Conservation (phyloP, 1,139 yeast genomes). For the Yamadazyma buinensis region DNA sequence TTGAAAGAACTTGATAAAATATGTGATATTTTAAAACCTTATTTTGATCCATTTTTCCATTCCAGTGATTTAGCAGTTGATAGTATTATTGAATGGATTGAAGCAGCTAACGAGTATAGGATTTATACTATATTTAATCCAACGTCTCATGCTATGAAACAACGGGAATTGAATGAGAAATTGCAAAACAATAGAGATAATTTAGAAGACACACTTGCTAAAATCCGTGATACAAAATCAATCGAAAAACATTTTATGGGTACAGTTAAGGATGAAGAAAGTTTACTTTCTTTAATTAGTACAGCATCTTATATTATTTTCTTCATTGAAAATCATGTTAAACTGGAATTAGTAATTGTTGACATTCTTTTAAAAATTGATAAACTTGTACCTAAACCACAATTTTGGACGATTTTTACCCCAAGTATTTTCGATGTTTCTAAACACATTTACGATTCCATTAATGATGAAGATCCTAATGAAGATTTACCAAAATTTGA, state of each 20-base stretch:
- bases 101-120: slow-evolving; percentile 29
- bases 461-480: slow-evolving; percentile 12
- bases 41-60: slow-evolving; percentile 19
- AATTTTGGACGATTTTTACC: slow-evolving; percentile 21
- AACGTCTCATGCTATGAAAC: slow-evolving; percentile 14
- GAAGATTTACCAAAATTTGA: slow-evolving; percentile 9
- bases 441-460: slow-evolving; percentile 11
- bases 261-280: slow-evolving; percentile 21
- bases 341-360: slow-evolving; percentile 21
- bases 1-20: slow-evolving; percentile 25
- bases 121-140: slow-evolving; percentile 16
- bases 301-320: slow-evolving; percentile 22
- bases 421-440: slow-evolving; percentile 14
- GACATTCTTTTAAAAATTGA: slow-evolving; percentile 27
- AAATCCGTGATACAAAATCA: slow-evolving; percentile 13
- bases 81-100: slow-evolving; percentile 23
- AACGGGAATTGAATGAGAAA: slow-evolving; percentile 16
- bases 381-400: slow-evolving; percentile 23
- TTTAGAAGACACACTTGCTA: slow-evolving; percentile 8
- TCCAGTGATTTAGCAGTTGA: slow-evolving; percentile 17
- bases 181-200: slow-evolving; percentile 12
- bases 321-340: slow-evolving; percentile 9
- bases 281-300: slow-evolving; percentile 24
- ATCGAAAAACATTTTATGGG: slow-evolving; percentile 16
- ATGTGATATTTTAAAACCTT: slow-evolving; percentile 17